Base-by-base conservation (phyloP, 805 yeast genomes). In the Saccharomyces mikatae region DNA sequence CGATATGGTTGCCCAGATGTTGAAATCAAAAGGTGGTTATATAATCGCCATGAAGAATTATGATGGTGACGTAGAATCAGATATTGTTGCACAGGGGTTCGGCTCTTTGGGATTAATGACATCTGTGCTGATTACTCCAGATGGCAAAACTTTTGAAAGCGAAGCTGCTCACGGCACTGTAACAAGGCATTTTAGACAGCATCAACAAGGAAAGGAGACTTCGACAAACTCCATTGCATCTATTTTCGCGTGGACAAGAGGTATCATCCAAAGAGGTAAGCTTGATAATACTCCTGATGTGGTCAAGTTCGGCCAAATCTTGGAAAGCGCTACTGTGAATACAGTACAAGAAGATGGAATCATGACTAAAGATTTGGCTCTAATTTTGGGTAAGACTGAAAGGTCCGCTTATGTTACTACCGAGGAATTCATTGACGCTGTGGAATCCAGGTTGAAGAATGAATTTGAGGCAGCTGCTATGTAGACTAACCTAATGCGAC, bases 91-190 rank as follows among this genome's bases (percentile, higher is more conserved):
- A 30, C 98, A 92, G 75, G 98, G 98, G 41, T 92, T 92, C 65
- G 98, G 98, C 41, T 91, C 97, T 21, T 79, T 92, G 61, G 98
- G 98, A 47, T 80, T 92, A 63, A 92, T 92, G 98, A 90, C 98
- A 31, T 92, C 98, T 2, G 96, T 89, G n/a, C 80, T 92, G 63
- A 82, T 90, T 68, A 84, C 97, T n/a, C 95, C 97, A 51, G 97
- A 92, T 72, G 97, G 97, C 27, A 88, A 87, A 76, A 85, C 96
- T 13, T 91, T 89, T 71, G 97, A 92, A 77, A 77, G 90, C 53
- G 98, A 92, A 78, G 98, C 98, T 56, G 98, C 98, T n/a, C 98
- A 92, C 71, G 98, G 98, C 54, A 92, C 98, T 13, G 98, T 92
- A 63, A 92, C 97, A 49, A 87, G 98, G 76, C 98, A 92, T 73